Evolutionary conservation across 2,329 filamentous ascomycete genomes (phyloP).

Genomic region (Canariomyces notabilis): DNA sequence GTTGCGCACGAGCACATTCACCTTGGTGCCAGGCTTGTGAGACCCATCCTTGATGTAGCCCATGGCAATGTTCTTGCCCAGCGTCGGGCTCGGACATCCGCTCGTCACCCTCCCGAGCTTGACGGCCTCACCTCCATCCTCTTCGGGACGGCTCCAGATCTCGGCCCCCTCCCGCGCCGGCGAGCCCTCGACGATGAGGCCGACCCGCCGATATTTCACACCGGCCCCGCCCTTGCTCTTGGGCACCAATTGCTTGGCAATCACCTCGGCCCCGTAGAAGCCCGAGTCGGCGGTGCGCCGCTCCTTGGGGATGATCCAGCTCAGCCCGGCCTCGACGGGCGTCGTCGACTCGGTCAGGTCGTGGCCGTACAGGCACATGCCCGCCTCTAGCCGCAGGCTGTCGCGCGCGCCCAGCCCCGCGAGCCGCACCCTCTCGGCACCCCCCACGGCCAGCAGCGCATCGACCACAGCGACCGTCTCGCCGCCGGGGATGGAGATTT

Average conservation of each 20-base stretch:
- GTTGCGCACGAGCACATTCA: slow-evolving; percentile 72
- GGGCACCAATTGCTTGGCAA: slow-evolving; percentile 70
- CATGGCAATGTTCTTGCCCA: slow-evolving; percentile 94
- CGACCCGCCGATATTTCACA: slow-evolving; percentile 68
- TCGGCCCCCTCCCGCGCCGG: slow-evolving; percentile 86
- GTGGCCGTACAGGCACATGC: slow-evolving; percentile 99
- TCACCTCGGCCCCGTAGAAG: slow-evolving; percentile 80
- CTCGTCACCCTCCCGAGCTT: slow-evolving; percentile 79
- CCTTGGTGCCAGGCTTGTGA: slow-evolving; percentile 79
- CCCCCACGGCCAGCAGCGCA: slow-evolving; percentile 61
- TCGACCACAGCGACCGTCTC: slow-evolving; percentile 63
- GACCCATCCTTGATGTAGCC: slow-evolving; percentile 77
- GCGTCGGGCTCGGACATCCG: slow-evolving; percentile 79
- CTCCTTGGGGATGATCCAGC: slow-evolving; percentile 81
- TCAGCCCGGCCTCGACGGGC: slow-evolving; percentile 51
- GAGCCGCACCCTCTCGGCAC: slow-evolving; percentile 60
- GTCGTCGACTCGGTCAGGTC: slow-evolving; percentile 77
- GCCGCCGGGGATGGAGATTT: slow-evolving; percentile 75
- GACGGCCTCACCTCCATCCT: slow-evolving; percentile 45
- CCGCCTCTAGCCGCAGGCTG: slow-evolving; percentile 87
- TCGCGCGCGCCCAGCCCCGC: slow-evolving; percentile 89
- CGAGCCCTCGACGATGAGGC: slow-evolving; percentile 75
- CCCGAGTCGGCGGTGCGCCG: slow-evolving; percentile 59
- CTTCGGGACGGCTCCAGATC: slow-evolving; percentile 54
- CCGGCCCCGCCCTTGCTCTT: slow-evolving; percentile 67